Evolutionary conservation across 805 yeast genomes (phyloP).

Genomic region (Hanseniaspora pseudoguilliermondii): DNA sequence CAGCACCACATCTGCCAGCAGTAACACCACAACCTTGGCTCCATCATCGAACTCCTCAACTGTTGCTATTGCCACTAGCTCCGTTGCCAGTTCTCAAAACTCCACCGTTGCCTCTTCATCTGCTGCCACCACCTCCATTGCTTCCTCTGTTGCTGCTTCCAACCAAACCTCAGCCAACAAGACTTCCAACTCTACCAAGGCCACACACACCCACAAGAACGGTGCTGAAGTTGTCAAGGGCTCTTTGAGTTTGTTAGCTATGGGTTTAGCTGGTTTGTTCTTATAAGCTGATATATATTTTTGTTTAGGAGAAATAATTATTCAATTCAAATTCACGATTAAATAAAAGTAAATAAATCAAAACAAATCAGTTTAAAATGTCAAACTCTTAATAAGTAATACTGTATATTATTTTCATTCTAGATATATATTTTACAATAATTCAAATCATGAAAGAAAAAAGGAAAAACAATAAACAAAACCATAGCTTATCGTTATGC

Average conservation of each 20-base stretch:
- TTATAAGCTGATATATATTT: not conserved
- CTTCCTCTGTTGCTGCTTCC: not conserved
- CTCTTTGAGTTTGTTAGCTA: conserved; percentile 9
- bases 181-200: conserved; percentile 2
- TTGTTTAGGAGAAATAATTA: too few relatives aligned
- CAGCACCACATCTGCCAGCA: conserved; percentile 11
- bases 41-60: conserved; percentile 13
- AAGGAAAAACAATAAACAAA: too few relatives aligned
- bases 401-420: too few relatives aligned
- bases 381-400: too few relatives aligned
- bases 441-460: too few relatives aligned
- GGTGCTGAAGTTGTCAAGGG: conserved; percentile 6
- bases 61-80: not conserved
- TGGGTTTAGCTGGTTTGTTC: conserved; percentile 11
- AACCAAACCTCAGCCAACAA: not conserved
- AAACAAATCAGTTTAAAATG: too few relatives aligned
- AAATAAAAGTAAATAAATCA: too few relatives aligned
- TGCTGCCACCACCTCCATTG: not conserved
- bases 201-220: conserved; percentile 7
- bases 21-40: conserved; percentile 16
- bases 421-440: too few relatives aligned
- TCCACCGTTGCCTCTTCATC: not conserved
- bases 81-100: not conserved
- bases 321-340: too few relatives aligned
- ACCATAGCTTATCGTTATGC: too few relatives aligned